Evolutionary conservation across 2,329 filamentous ascomycete genomes (phyloP), one percentile per base, ranked within the genome.

Genomic region (Xenoacremonium recifei): DNA sequence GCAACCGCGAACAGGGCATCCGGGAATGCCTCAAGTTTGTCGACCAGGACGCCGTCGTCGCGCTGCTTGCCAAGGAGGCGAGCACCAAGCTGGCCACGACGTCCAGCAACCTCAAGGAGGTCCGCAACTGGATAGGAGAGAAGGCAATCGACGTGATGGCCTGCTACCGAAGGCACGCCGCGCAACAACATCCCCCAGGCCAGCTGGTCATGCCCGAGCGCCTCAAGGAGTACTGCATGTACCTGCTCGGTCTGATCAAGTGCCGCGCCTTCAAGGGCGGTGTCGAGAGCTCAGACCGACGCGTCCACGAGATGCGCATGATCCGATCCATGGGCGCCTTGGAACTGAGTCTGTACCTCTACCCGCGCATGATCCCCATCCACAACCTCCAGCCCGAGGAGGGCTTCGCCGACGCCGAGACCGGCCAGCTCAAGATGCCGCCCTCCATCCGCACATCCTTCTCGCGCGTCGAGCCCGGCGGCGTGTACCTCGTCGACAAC

Each of bases 161-260:
- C 20, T 86, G 84, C 41, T 97, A 99, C 66, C 83, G 93, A 53
- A 97, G 95, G 70, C 86, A 96, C 66, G 93, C 93, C 56, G 87
- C 89, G 5, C 73, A 80, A 3, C 87, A 87, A 43, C 89, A 95
- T 59, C 92, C 93, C 7, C 88, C 91, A 2, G 89, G 90, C 5
- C 91, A 99, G 66, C 80, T 99, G 21, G 90, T 99, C 21, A 82
- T 99, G 68, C 93, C 93, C 0, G 93, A 99, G 68, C 88, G 92
- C 53, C 78, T 99, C 21, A 97, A 97, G 63, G 93, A 99, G 63
- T 91, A 96, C 57, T 84, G 87, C 58, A 97, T 99, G 90, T 97
- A 93, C 66, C 88, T 95, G 68, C 82, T 99, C 9, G 85, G 87
- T 35, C 72, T 97, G 50, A 71, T 95, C 62, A 99, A 99, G 67